Percentiles rank a stretch among this genome's conserved stretches.
phyloP scores from a whole-genome alignment of 495 filamentous ascomycete genomes.

The Cetradonia linearis region DNA sequence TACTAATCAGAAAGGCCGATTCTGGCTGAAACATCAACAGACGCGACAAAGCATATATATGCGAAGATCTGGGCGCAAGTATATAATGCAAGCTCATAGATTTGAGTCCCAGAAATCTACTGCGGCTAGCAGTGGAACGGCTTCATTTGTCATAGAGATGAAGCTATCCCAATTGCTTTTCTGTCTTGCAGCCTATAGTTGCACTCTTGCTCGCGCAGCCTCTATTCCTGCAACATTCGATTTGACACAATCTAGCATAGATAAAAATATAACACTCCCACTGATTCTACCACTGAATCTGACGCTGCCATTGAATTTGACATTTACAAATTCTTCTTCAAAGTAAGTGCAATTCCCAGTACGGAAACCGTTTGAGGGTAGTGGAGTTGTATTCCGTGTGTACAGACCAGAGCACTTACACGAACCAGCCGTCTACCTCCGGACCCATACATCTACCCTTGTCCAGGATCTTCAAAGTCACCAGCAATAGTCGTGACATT shows the following conservation, averaged over 20 bases:
- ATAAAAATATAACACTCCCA: not conserved
- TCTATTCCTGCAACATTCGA: not conserved
- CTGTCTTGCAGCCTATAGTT: not conserved
- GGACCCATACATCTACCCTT: not conserved
- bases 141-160: not conserved
- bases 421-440: not conserved
- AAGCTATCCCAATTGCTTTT: not conserved
- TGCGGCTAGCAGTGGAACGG: not conserved
- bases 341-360: not conserved
- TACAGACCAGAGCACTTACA: not conserved
- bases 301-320: not conserved
- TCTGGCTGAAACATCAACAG: not conserved
- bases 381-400: not conserved
- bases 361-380: not conserved
- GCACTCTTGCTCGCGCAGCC: not conserved
- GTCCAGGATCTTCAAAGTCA: not conserved
- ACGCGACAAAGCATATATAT: not conserved
- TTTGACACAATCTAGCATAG: not conserved
- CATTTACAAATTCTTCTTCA: not conserved
- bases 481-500: not conserved
- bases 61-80: not conserved
- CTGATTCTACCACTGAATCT: not conserved
- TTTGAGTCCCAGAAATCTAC: not conserved
- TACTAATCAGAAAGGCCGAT: not conserved
- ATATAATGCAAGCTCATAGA: not conserved